These are phyloP conservation scores for Arthrinium puccinioides DNA, from an alignment of 2,329 filamentous ascomycete species.

Conservation along the genomic window DNA sequence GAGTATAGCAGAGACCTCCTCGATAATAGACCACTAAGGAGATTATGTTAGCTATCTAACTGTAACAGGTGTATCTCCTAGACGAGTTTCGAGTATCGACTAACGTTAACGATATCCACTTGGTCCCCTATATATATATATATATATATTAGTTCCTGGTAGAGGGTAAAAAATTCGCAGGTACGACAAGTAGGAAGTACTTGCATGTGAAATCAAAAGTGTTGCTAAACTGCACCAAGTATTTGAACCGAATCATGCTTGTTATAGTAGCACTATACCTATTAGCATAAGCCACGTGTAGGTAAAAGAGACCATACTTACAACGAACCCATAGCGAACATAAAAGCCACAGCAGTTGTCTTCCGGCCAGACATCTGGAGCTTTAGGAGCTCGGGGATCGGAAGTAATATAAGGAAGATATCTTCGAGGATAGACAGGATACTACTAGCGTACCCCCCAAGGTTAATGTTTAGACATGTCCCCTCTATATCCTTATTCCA, in stretches of 20 bases:
- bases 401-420: slow-evolving; percentile 54
- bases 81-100: slow-evolving; percentile 1
- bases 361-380: slow-evolving; percentile 58
- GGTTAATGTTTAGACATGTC: slow-evolving; percentile 54
- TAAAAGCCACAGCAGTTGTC: slow-evolving; percentile 57
- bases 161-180: background rate
- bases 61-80: slow-evolving; percentile 14
- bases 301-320: no score
- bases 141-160: no score
- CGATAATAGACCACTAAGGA: background rate
- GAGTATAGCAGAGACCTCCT: background rate
- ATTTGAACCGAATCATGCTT: slow-evolving; percentile 15
- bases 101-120: no score
- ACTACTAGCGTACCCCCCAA: slow-evolving; percentile 58
- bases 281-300: no score
- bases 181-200: background rate
- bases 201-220: slow-evolving; percentile 14
- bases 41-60: slow-evolving; percentile 1
- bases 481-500: slow-evolving; percentile 6
- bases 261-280: slow-evolving; percentile 15
- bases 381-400: no score
- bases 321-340: slow-evolving; percentile 59
- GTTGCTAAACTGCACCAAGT: slow-evolving; percentile 11
- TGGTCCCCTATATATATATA: no score
- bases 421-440: slow-evolving; percentile 64